A percentile compares a stretch with the other conserved stretches of the same genome.
Evolutionary conservation across 345 rosid species (phyloP).

Genomic region (Lepidium africanum): DNA sequence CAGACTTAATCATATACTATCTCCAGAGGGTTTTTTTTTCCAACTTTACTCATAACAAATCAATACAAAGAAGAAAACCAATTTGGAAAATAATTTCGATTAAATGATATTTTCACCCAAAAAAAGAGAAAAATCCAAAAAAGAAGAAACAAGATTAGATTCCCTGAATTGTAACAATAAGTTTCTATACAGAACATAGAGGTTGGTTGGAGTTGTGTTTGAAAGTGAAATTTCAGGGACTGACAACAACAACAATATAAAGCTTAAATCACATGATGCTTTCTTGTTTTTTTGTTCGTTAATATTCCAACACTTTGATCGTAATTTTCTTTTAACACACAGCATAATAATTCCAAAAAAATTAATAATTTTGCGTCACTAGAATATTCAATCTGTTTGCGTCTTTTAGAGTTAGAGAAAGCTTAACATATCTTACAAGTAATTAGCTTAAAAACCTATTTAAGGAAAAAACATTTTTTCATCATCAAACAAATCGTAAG

Average conservation of each 20-base stretch:
- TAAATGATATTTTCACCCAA: neutral
- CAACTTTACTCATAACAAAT: too few relatives aligned
- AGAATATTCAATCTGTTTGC: too few relatives aligned
- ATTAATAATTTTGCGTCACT: neutral
- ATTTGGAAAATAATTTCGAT: neutral
- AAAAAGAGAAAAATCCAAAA: constrained; percentile 2
- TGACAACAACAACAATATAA: neutral
- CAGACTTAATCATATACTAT: neutral
- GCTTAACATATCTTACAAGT: neutral
- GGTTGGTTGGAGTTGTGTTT: constrained; percentile 9
- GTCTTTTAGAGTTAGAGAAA: neutral
- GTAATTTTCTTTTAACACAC: neutral
- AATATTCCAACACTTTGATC: constrained; percentile 8
- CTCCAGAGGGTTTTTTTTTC: neutral
- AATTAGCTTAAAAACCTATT: neutral
- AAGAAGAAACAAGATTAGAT: constrained; percentile 8
- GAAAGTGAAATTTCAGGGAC: constrained; percentile 15
- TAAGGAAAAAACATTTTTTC: neutral
- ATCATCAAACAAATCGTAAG: neutral
- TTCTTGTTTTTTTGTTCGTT: constrained; percentile 14
- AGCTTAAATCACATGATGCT: constrained; percentile 22
- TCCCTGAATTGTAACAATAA: neutral
- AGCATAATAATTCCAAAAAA: neutral
- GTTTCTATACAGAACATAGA: constrained; percentile 2
- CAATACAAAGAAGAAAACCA: too few relatives aligned